These are phyloP conservation scores for Yarrowia alimentaria DNA, from an alignment of 805 yeast genomes.

Conservation along the genomic window DNA sequence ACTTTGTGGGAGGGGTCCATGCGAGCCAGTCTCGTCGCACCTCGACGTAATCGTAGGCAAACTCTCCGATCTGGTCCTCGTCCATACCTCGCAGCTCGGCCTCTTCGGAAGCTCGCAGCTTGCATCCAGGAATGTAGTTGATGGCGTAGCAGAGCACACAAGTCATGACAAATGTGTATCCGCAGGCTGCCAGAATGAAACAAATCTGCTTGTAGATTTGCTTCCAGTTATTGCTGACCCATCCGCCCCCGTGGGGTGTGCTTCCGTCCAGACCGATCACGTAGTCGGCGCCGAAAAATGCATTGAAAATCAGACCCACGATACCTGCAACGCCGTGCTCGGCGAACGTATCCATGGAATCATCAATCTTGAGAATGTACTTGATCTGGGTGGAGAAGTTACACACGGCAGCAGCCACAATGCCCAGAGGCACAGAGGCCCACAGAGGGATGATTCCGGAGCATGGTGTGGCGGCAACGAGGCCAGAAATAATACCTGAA, in stretches of 20 bases:
- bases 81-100: constrained; percentile 90
- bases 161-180: constrained; percentile 74
- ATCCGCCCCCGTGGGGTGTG: constrained; percentile 85
- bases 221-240: constrained; percentile 86
- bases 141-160: constrained; percentile 70
- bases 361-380: constrained; percentile 78
- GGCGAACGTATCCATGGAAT: constrained; percentile 92
- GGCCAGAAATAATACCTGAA: constrained; percentile 92
- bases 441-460: constrained; percentile 89
- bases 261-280: constrained; percentile 89
- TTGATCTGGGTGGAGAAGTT: constrained; percentile 87
- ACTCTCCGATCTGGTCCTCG: constrained; percentile 96
- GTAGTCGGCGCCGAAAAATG: constrained; percentile 79
- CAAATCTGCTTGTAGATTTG: constrained; percentile 90
- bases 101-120: constrained; percentile 74
- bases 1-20: constrained; percentile 42
- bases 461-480: constrained; percentile 96
- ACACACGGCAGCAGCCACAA: constrained; percentile 77
- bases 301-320: constrained; percentile 81
- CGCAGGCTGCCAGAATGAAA: constrained; percentile 69
- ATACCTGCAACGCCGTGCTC: constrained; percentile 98
- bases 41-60: constrained; percentile 98
- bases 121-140: constrained; percentile 76
- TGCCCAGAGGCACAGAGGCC: constrained; percentile 84
- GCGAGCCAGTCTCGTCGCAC: constrained; percentile 77